phyloP scores from a whole-genome alignment of 768 basidiomycete genomes.

The Leccinum disarticulatum region DNA sequence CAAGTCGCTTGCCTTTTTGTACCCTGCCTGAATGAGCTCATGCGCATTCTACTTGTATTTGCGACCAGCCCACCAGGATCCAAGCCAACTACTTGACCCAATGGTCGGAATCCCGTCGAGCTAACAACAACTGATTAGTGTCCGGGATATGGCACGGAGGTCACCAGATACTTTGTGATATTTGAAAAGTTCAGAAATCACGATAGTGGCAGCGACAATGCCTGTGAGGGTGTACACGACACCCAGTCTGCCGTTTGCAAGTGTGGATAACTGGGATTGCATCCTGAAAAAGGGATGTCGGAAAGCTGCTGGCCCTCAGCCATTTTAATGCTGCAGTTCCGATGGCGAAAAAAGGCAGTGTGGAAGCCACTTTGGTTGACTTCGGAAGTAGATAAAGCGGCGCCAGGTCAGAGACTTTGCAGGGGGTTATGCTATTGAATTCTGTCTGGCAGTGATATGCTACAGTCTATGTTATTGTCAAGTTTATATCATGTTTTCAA shows the following conservation, averaged over 20 bases:
- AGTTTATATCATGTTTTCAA: no score
- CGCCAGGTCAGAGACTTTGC: no score
- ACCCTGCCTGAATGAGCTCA: neutral
- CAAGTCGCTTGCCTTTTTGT: neutral
- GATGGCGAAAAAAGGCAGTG: neutral
- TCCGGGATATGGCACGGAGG: neutral
- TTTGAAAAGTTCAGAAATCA: constrained; percentile 9
- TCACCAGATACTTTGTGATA: constrained; percentile 5
- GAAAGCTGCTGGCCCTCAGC: neutral
- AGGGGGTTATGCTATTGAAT: no score
- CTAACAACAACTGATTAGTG: neutral
- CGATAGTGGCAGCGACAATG: constrained; percentile 6
- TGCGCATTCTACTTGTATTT: neutral
- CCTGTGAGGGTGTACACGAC: constrained; percentile 9
- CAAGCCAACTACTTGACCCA: neutral
- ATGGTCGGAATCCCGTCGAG: neutral
- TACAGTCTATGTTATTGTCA: no score
- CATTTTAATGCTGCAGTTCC: neutral
- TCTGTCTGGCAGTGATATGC: no score
- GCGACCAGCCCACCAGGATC: neutral
- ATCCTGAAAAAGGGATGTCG: neutral
- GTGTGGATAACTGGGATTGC: constrained; percentile 4
- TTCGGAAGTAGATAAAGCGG: no score
- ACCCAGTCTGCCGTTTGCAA: neutral
- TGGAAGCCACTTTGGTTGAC: neutral